Percentiles rank a stretch among this genome's conserved stretches.
These are phyloP conservation scores for Calvatia gigantea DNA, from an alignment of 768 basidiomycete genomes.

Conservation along the genomic window DNA sequence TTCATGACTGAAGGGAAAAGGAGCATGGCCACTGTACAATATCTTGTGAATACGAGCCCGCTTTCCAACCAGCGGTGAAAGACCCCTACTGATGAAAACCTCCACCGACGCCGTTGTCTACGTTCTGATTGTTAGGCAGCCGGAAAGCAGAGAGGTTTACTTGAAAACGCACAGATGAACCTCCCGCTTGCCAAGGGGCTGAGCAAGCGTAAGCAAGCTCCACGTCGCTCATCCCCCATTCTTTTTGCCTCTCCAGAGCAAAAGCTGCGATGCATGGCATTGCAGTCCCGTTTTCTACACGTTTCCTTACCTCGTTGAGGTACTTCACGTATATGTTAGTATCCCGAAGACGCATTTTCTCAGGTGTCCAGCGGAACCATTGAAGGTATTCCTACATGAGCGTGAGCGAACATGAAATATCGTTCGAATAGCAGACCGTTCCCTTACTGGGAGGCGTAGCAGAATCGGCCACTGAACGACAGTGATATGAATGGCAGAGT, in stretches of 20 bases:
- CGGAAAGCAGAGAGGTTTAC: neutral
- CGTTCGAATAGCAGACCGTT: neutral
- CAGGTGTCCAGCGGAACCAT: conserved; percentile 26
- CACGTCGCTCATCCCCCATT: conserved; percentile 36
- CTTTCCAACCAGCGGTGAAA: neutral
- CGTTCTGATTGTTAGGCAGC: neutral
- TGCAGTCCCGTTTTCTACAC: conserved; percentile 20
- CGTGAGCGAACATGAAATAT: neutral
- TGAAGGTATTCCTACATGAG: conserved; percentile 21
- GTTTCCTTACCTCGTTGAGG: conserved; percentile 20
- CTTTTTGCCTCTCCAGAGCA: conserved; percentile 35
- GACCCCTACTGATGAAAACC: conserved; percentile 5
- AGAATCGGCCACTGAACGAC: conserved; percentile 12
- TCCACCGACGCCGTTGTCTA: neutral
- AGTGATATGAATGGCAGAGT: neutral
- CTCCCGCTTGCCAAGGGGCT: conserved; percentile 26
- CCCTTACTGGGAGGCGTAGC: conserved; percentile 11
- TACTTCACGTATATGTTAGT: conserved; percentile 20
- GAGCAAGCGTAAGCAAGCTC: conserved; percentile 37
- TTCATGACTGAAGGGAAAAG: conserved; percentile 21
- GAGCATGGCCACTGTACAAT: conserved; percentile 25
- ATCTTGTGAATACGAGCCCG: neutral
- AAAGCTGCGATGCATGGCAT: conserved; percentile 32
- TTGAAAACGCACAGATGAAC: conserved; percentile 18
- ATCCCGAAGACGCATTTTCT: conserved; percentile 20